Percentiles rank a stretch among this genome's conserved stretches.
Conservation (phyloP, 805 yeast species). For the Lipomyces oligophaga region DNA sequence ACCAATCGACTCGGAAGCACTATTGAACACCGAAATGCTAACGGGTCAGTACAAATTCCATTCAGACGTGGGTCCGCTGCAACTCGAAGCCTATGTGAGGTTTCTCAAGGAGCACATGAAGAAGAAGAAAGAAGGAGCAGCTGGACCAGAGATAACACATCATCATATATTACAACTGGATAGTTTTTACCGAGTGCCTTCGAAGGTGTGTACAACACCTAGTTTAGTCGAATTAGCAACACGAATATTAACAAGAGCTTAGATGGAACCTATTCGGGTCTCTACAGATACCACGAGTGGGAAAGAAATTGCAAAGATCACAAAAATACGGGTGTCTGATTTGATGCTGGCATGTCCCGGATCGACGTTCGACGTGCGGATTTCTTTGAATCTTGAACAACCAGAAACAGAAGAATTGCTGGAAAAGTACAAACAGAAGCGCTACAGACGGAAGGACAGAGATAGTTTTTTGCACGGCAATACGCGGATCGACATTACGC, state of each 20-base stretch:
- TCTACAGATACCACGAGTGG: constrained; percentile 13
- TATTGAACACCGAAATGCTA: constrained; percentile 24
- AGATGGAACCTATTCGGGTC: constrained; percentile 14
- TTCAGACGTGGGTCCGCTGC: constrained; percentile 21
- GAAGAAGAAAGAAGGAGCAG: too few species aligned
- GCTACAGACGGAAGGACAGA: constrained; percentile 20
- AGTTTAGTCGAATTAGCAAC: neutral
- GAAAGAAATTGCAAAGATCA: constrained; percentile 9
- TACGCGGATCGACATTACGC: constrained; percentile 23
- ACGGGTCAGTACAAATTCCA: constrained; percentile 21
- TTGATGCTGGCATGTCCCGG: constrained; percentile 26
- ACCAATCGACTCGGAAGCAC: constrained; percentile 26
- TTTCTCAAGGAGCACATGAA: constrained; percentile 13
- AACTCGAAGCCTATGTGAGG: constrained; percentile 14
- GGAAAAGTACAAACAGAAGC: neutral
- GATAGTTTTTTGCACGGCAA: constrained; percentile 13
- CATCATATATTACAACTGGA: too few species aligned
- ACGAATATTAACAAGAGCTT: too few species aligned
- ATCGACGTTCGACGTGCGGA: constrained; percentile 24
- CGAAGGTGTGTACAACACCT: neutral
- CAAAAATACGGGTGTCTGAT: constrained; percentile 19
- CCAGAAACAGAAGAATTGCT: constrained; percentile 15
- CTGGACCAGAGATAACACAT: too few species aligned
- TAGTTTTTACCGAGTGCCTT: constrained; percentile 1
- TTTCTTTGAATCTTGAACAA: constrained; percentile 21